Percentiles rank a stretch among this genome's conserved stretches.
Conservation (phyloP, 306 rosid species). For the Begonia peltatifolia region DNA sequence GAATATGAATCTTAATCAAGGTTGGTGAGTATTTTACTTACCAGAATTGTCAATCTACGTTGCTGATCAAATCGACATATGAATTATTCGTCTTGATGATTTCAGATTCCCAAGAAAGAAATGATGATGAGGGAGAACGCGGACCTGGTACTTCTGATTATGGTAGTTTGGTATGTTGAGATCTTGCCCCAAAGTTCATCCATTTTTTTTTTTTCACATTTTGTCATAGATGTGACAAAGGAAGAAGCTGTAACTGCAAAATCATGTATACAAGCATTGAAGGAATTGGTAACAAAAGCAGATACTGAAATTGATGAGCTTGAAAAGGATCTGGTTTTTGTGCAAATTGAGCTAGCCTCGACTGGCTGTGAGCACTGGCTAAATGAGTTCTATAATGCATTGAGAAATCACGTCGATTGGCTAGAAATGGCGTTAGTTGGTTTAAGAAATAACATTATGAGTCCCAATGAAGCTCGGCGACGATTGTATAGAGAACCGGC, state of each 20-base stretch:
- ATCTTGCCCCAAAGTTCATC: too few species aligned
- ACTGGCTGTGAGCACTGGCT: conserved; percentile 31
- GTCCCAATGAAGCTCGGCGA: conserved; percentile 9
- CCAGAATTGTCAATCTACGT: too few species aligned
- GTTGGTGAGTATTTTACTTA: too few species aligned
- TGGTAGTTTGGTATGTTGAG: too few species aligned
- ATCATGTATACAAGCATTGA: conserved; percentile 41
- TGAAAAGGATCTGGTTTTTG: conserved; percentile 33
- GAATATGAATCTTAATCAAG: too few species aligned
- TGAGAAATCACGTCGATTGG: conserved; percentile 32
- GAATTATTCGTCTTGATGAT: conserved; percentile 2
- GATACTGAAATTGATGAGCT: conserved; percentile 53
- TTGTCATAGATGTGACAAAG: conserved; percentile 31
- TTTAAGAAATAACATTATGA: conserved; percentile 16
- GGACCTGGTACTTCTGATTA: conserved; percentile 29
- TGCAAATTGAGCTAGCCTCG: conserved; percentile 40
- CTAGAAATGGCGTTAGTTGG: conserved; percentile 24
- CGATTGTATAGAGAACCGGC: conserved; percentile 5
- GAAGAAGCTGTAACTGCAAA: conserved; percentile 45
- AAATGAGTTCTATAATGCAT: conserved; percentile 29
- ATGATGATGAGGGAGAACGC: conserved; percentile 9
- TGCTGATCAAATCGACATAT: too few species aligned
- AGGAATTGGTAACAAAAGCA: conserved; percentile 33
- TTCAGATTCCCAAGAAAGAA: conserved; percentile 22
- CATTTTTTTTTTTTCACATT: too few species aligned